These are phyloP conservation scores for Botrytis hyacinthi DNA, from an alignment of 2,329 filamentous ascomycete species.

Conservation along the genomic window DNA sequence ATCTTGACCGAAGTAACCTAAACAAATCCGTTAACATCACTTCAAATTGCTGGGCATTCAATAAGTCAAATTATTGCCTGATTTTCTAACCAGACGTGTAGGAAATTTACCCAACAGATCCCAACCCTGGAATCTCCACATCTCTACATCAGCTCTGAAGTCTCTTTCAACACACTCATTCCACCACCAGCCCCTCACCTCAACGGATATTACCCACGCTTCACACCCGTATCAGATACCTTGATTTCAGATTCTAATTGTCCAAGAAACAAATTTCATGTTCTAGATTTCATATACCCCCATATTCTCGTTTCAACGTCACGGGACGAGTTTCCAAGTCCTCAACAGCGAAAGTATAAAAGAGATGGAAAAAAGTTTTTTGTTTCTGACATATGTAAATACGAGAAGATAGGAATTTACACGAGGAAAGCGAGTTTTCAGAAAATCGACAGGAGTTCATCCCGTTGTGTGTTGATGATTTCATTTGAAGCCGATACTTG, in stretches of 20 bases:
- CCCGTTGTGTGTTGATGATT: neutral
- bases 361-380: neutral
- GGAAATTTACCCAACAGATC: neutral
- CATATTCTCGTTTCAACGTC: neutral
- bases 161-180: neutral
- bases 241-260: neutral
- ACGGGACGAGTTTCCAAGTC: neutral
- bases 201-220: neutral
- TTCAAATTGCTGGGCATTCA: neutral
- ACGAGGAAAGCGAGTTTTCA: neutral
- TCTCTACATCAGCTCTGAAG: neutral
- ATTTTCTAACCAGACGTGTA: neutral
- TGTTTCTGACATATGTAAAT: neutral
- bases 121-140: neutral
- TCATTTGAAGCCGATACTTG: neutral
- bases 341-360: neutral
- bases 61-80: neutral
- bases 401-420: neutral
- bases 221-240: neutral
- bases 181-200: neutral
- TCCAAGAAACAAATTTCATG: neutral
- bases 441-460: neutral
- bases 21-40: neutral
- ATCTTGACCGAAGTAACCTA: neutral
- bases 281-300: neutral